These are phyloP conservation scores for Forsythia suspensa DNA, from an alignment of 257 asterid genomes.

Conservation along the genomic window DNA sequence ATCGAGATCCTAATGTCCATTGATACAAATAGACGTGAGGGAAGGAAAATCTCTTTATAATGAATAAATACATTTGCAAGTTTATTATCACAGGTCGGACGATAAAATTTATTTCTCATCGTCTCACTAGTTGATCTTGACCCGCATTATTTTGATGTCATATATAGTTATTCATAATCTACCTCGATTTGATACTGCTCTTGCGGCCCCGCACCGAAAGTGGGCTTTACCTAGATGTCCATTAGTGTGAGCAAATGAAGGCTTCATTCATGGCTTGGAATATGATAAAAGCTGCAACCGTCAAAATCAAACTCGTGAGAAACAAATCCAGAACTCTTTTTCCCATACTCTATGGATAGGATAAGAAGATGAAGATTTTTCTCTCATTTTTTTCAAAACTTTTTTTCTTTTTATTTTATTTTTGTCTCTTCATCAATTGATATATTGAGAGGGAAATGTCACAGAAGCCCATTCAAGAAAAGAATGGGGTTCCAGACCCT, in stretches of 20 bases:
- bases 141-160: too few relatives aligned
- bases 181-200: too few relatives aligned
- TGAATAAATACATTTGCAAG: too few relatives aligned
- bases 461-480: slow-evolving; percentile 52
- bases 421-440: slow-evolving; percentile 14
- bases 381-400: background rate
- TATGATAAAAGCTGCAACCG: slow-evolving; percentile 41
- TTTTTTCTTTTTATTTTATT: background rate
- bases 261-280: slow-evolving; percentile 35
- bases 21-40: too few relatives aligned
- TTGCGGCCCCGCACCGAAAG: too few relatives aligned
- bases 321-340: slow-evolving; percentile 45
- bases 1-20: background rate
- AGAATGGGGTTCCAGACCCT: slow-evolving; percentile 38
- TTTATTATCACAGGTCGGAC: too few relatives aligned
- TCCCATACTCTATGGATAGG: slow-evolving; percentile 67
- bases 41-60: too few relatives aligned
- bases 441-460: slow-evolving; percentile 46
- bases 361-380: slow-evolving; percentile 25
- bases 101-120: background rate
- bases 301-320: slow-evolving; percentile 50
- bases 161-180: too few relatives aligned
- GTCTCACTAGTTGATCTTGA: background rate
- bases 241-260: slow-evolving; percentile 16
- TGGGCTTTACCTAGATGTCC: background rate